Evolutionary conservation across 139 green algal species (phyloP).

Genomic region (Trebouxia sp.): DNA sequence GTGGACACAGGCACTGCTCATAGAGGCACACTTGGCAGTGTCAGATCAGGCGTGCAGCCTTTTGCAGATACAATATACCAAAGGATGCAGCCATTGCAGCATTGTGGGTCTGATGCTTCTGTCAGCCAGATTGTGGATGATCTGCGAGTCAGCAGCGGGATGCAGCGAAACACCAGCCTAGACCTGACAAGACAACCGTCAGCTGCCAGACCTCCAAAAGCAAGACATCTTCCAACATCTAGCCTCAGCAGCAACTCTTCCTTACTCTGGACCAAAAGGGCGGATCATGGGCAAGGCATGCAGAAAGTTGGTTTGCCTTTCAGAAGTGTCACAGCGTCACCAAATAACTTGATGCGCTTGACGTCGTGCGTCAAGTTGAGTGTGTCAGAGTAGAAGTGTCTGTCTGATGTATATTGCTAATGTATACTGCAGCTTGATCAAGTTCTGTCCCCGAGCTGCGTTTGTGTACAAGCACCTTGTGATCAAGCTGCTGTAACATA

Average conservation of each 20-base stretch:
- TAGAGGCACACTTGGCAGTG: background rate
- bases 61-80: background rate
- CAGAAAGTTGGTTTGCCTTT: background rate
- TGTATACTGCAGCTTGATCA: too few relatives aligned
- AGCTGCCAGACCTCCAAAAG: background rate
- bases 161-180: background rate
- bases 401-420: too few relatives aligned
- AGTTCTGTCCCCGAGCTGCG: too few relatives aligned
- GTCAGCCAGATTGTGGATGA: background rate
- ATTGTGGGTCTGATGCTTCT: background rate
- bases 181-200: background rate
- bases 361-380: background rate
- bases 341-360: background rate
- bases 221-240: too few relatives aligned
- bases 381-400: background rate
- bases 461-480: too few relatives aligned
- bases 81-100: background rate
- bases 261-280: too few relatives aligned
- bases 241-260: too few relatives aligned
- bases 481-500: too few relatives aligned
- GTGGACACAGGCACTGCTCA: background rate
- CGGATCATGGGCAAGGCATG: background rate
- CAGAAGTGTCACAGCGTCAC: background rate
- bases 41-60: background rate
- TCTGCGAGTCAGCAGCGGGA: background rate